Base-by-base conservation (phyloP, 164 flowering plant species). In the Macadamia tetraphylla region DNA sequence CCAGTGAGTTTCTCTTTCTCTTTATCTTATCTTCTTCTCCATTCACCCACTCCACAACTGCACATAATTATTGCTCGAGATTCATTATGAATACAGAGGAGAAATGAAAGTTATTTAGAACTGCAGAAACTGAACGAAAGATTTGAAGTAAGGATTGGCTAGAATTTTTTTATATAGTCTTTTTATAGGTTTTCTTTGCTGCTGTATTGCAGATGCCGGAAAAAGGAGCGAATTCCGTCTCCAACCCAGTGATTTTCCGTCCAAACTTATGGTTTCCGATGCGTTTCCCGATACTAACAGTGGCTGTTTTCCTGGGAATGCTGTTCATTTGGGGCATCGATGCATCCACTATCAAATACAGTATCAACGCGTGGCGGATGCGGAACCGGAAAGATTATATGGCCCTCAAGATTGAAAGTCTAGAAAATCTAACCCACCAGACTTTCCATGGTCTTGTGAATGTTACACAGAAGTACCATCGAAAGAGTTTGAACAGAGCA, bases 251-350 rank as follows among this genome's bases (percentile, higher is more conserved):
- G 83, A 12, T 73, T 65, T 63, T 65, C 10, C 70, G 80, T 67
- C 57, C 82, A 46, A 77, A 71, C 53, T 79, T 82, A 17, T 62
- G 81, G 75, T 77, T 83, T 44, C 78, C 76, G 12, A 78, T 83
- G 83, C 67, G 86, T 43, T 78, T 83, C 62, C 78, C 85, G 60
- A 60, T 81, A 9, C 56, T 87, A n/a, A 70, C 80, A 9, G 67
- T 76, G 53, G 29, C 71, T 18, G 81, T 83, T 58, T 77, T 83
- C 68, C 31, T 87, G n/a, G 89, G 80, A 13, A 75, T 87, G 79
- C 67, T 86, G 66, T 65, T 81, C 9, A 71, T 90, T 58, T 87
- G 88, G 88, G 79, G 87, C 71, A 78, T 87, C 15, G 91, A 85
- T 77, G 85, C 84, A 1, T 64, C 81, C 63, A 74, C 73, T 30